A percentile compares a stretch with the other conserved stretches of the same genome.
These are phyloP conservation scores for Aspergillus affinis DNA, from an alignment of 495 filamentous ascomycete genomes.

Conservation along the genomic window DNA sequence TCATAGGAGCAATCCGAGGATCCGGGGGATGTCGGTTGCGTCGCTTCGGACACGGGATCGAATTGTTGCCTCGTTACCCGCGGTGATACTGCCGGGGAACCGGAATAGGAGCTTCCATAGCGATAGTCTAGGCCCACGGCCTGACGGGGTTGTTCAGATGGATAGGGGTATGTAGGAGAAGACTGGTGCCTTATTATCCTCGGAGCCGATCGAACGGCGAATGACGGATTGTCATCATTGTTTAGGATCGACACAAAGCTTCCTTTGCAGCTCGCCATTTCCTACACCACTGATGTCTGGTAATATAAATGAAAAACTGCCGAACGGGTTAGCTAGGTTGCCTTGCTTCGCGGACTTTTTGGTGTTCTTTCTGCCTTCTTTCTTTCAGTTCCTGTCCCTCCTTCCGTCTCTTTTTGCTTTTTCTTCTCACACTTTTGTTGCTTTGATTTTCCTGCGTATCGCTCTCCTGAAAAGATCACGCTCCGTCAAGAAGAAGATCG, in stretches of 20 bases:
- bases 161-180: constrained; percentile 30
- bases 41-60: constrained; percentile 29
- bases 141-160: constrained; percentile 29
- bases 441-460: background rate
- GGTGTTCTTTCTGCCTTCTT: background rate
- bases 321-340: background rate
- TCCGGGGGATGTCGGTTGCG: constrained; percentile 33
- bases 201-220: constrained; percentile 46
- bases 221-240: constrained; percentile 51
- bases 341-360: background rate
- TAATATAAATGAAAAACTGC: constrained; percentile 9
- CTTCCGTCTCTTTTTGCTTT: constrained; percentile 4
- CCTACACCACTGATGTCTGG: constrained; percentile 26
- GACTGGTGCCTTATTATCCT: constrained; percentile 33
- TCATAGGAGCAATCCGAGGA: constrained; percentile 44
- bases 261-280: constrained; percentile 38
- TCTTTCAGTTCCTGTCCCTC: constrained; percentile 18
- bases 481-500: background rate
- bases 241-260: constrained; percentile 50
- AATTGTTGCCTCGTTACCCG: constrained; percentile 28
- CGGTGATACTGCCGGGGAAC: constrained; percentile 30
- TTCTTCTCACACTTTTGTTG: background rate
- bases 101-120: constrained; percentile 27
- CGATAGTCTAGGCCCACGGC: constrained; percentile 19
- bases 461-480: background rate